Conservation (phyloP, 352 stramenopile species). For the Phytophthora ohioensis region DNA sequence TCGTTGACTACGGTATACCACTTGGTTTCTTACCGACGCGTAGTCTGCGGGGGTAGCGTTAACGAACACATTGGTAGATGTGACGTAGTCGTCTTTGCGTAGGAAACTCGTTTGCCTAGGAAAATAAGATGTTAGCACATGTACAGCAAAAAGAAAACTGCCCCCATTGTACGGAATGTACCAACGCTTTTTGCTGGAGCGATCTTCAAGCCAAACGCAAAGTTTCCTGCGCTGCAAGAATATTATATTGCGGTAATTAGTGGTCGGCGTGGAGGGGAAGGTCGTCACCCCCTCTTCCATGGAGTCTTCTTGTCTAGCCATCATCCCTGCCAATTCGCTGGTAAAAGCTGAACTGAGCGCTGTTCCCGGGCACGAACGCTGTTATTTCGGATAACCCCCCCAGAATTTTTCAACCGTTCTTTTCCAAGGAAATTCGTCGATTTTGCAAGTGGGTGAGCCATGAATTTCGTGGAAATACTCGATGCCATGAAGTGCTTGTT, state of each 20-base stretch:
- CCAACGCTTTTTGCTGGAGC: background rate
- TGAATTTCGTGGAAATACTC: too few relatives aligned
- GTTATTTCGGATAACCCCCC: too few relatives aligned
- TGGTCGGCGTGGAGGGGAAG: background rate
- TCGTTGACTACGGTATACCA: background rate
- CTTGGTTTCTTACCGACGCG: slow-evolving; percentile 3
- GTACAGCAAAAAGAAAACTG: too few relatives aligned
- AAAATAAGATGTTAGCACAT: background rate
- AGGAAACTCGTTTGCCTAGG: slow-evolving; percentile 14
- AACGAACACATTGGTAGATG: slow-evolving; percentile 1
- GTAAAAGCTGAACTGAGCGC: background rate
- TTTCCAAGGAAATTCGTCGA: background rate
- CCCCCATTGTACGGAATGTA: background rate
- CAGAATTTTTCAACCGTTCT: background rate
- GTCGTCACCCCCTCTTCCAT: background rate
- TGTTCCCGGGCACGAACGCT: too few relatives aligned
- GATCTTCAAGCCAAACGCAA: background rate
- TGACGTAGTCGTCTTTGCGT: slow-evolving; percentile 20
- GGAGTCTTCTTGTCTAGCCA: slow-evolving; percentile 2
- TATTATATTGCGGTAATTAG: background rate
- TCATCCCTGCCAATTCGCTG: background rate
- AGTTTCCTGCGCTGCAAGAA: background rate
- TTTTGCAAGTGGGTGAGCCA: too few relatives aligned
- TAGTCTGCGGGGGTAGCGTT: background rate
- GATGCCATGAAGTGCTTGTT: background rate